Evolutionary conservation across 2,329 filamentous ascomycete species (phyloP), one percentile per base, ranked within the genome.

Genomic region (Cladosporium sp.): DNA sequence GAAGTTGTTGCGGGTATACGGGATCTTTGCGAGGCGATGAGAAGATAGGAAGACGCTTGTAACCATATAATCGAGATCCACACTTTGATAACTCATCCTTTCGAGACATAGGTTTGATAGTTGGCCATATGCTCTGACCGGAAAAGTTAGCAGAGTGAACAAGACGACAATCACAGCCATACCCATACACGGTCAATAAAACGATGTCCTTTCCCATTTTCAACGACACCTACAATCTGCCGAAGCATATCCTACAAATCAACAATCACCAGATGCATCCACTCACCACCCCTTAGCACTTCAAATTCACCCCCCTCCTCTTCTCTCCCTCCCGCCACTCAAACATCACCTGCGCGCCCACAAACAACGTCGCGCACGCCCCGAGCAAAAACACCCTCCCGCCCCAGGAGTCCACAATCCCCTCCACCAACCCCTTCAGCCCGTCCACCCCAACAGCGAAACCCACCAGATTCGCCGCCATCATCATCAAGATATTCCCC

Each of bases 401-500:
- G 52, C 88, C 88, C 81, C 88, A 92, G 66, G 91, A 91, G 21
- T 87, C 87, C 62, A 96, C 81, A 66, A 98, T 93, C 1, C 90
- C 89, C 66, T 84, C 82, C 11, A 96, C 77, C 59, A 98, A 87
- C 34, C 86, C 90, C 77, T 91, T 86, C 74, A 98, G 72, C 0
- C 96, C 95, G 74, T 99, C 95, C 59, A 97, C 71, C 0, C 96
- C 96, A 14, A 99, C 85, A 0, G 94, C 95, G 79, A 98, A 99
- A 0, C 95, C 95, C 12, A 99, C 93, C 21, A 99, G 81, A 76
- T 99, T 99, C 18, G 94, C 95, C 54, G 87, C 85, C 86, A 98
- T 97, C 91, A 99, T 95, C 90, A 97, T 93, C 58, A 98, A 80
- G 28, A 96, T 85, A 72, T 97, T 97, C 0, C 80, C 86, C 3